Conservation (phyloP, 2,329 filamentous ascomycete genomes). For the Pleurostoma richardsiae region DNA sequence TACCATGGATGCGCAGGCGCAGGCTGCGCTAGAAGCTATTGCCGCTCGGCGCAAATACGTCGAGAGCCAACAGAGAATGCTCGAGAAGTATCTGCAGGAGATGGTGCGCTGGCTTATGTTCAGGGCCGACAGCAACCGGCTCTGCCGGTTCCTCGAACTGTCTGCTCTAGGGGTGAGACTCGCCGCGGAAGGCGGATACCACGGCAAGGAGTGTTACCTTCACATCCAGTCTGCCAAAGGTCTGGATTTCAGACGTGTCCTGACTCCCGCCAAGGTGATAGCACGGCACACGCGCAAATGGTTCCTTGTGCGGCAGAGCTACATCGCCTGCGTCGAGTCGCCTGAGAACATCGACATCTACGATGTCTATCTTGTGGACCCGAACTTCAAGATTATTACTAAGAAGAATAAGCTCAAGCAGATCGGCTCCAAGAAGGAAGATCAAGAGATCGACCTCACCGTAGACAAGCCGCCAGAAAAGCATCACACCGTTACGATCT, state of each 20-base stretch:
- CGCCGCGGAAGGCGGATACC: conserved; percentile 92
- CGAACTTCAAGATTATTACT: conserved; percentile 76
- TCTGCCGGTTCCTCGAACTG: conserved; percentile 93
- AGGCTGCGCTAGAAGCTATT: conserved; percentile 49
- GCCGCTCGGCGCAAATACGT: conserved; percentile 60
- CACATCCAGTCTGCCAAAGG: conserved; percentile 90
- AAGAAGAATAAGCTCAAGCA: conserved; percentile 57
- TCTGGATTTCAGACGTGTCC: conserved; percentile 75
- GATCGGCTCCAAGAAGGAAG: conserved; percentile 48
- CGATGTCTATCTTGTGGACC: conserved; percentile 95
- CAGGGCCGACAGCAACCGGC: conserved; percentile 85
- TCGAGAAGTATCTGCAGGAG: conserved; percentile 87
- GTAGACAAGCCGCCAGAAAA: conserved; percentile 37
- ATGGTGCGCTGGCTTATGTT: conserved; percentile 98
- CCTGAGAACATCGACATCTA: conserved; percentile 98
- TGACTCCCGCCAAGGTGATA: conserved; percentile 74
- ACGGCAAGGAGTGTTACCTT: conserved; percentile 93
- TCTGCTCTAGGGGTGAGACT: conserved; percentile 91
- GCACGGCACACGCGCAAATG: conserved; percentile 86
- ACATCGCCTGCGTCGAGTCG: conserved; percentile 96
- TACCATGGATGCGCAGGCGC: conserved; percentile 24
- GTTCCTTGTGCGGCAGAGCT: conserved; percentile 97
- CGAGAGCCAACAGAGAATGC: conserved; percentile 75
- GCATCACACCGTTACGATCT: conserved; percentile 82
- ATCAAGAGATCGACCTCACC: conserved; percentile 33